A percentile compares a stretch with the other conserved stretches of the same genome.
phyloP scores from a whole-genome alignment of 306 rosid genomes.

The Betula pendula region DNA sequence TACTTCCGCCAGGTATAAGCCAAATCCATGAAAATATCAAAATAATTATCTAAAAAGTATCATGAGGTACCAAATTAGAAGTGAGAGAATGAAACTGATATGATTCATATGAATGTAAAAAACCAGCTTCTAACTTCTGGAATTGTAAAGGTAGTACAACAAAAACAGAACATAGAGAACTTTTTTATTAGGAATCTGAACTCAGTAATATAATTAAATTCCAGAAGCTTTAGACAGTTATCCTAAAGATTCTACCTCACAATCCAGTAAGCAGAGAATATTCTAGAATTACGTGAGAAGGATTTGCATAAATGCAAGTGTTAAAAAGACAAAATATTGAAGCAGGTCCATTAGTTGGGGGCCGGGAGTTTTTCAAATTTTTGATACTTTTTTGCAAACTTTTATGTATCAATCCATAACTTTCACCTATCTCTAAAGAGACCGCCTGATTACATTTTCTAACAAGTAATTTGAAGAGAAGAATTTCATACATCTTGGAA shows the following conservation, averaged over 20 bases:
- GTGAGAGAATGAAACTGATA: background rate
- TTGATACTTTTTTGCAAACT: background rate
- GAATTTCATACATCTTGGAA: conserved; percentile 74
- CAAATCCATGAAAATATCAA: background rate
- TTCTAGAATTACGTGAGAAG: background rate
- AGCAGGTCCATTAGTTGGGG: background rate
- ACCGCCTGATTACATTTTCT: background rate
- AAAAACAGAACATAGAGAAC: background rate
- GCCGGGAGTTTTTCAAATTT: background rate
- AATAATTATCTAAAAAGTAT: background rate
- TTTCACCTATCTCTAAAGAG: background rate
- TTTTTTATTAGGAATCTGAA: background rate
- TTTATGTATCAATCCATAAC: background rate
- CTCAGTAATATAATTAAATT: background rate
- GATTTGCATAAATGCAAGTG: background rate
- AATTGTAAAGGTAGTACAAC: background rate
- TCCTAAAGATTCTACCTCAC: background rate
- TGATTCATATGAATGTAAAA: background rate
- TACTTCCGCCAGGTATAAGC: background rate
- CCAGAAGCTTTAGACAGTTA: background rate
- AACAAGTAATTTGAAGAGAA: background rate
- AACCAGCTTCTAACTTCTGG: background rate
- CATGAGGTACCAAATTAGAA: background rate
- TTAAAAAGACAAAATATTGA: background rate
- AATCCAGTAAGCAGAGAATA: background rate